Evolutionary conservation across 306 rosid species (phyloP).

Genomic region (Quercus dentata): DNA sequence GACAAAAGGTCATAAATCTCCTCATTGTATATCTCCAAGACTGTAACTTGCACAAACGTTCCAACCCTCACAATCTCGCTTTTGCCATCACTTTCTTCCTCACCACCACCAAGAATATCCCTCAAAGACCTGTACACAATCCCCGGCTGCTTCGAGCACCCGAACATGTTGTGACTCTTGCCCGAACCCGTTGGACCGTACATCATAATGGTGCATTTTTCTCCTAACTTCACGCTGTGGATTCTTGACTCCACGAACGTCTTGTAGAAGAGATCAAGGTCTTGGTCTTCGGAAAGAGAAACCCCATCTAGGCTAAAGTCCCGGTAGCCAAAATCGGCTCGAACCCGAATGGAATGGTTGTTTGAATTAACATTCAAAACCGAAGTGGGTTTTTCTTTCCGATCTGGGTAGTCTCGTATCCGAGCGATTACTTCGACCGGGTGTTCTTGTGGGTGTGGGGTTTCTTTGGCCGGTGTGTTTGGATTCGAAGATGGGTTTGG

Average conservation of each 20-base stretch:
- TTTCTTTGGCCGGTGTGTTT: constrained; percentile 39
- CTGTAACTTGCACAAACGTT: constrained; percentile 86
- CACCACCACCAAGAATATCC: constrained; percentile 79
- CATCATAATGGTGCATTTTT: constrained; percentile 96
- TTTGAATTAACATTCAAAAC: constrained; percentile 55
- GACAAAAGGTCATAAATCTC: constrained; percentile 89
- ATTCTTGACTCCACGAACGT: constrained; percentile 82
- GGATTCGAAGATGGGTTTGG: constrained; percentile 62
- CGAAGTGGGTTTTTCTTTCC: constrained; percentile 66
- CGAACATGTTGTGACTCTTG: constrained; percentile 96
- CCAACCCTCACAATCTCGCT: constrained; percentile 39
- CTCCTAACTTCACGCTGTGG: constrained; percentile 68
- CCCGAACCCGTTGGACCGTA: constrained; percentile 99
- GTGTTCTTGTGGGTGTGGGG: constrained; percentile 53
- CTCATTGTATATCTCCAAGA: constrained; percentile 94
- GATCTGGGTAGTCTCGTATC: constrained; percentile 81
- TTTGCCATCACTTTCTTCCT: constrained; percentile 27
- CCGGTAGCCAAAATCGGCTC: constrained; percentile 90
- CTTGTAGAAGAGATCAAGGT: constrained; percentile 59
- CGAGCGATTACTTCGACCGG: constrained; percentile 91
- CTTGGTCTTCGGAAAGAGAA: constrained; percentile 83
- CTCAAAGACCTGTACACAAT: constrained; percentile 81
- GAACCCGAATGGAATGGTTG: constrained; percentile 59
- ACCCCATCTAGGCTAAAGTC: constrained; percentile 94
- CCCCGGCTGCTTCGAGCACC: constrained; percentile 82